Evolutionary conservation across 1,284 basidiomycete genomes (phyloP), one percentile per base, ranked within the genome.

Genomic region (Trichosporon sp.): DNA sequence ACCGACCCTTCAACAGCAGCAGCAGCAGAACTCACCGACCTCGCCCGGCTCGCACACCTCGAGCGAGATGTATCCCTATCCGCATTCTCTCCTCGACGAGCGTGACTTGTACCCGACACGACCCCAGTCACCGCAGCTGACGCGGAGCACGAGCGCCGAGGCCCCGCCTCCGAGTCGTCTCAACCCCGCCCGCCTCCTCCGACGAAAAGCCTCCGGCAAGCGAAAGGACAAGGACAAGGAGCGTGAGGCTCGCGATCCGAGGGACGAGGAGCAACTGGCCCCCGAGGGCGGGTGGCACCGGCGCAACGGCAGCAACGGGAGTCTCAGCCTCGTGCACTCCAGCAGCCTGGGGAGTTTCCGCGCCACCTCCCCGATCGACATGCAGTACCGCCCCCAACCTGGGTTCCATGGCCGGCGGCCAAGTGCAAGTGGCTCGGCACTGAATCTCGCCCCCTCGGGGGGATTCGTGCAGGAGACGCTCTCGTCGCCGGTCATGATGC

Each of bases 111-210:
- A 63, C 59, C 59, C 59, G 32, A 37, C 31, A 7, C 59, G 31
- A n/a, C 8, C 32, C 4, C 31, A 63, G 32, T 46, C 43, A 6
- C 59, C 51, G n/a, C 51, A 54, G 51, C 51, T 63, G 32, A 63
- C 59, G 59, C 59, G 59, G 32, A 35, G 31, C 31, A 63, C 40
- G 43, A 66, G 65, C 40, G 46, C 43, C 64, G 65, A 43, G 38
- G 31, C 67, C 35, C 67, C 69, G 5, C 67, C 63, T 5, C 67
- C 63, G 64, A 66, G 63, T 11, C 67, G 70, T 5, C 67, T 71
- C n/a, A 71, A 71, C 67, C 70, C 70, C 1, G 64, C 70, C n/a
- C 67, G 70, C 4, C 43, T 71, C 32, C 35, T 71, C 16, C 67
- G 70, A 3, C 67, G 70, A 16, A 71, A 71, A 32, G 46, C 32